Evolutionary conservation across 306 rosid genomes (phyloP).

Genomic region (Boehmeria nivea): DNA sequence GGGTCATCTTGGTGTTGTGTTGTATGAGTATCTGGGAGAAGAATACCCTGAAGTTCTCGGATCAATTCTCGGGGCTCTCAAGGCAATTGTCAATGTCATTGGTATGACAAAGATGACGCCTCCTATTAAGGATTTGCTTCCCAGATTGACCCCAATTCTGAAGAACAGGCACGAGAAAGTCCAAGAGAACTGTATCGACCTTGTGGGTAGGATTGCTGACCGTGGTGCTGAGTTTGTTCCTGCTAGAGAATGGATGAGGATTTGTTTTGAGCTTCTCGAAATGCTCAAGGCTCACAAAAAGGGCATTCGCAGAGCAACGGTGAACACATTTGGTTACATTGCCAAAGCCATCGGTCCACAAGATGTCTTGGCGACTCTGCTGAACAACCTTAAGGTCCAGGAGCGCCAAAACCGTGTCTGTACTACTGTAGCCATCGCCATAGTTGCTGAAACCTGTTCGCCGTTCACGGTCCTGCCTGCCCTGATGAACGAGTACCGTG

Average conservation of each 20-base stretch:
- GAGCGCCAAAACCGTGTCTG: conserved; percentile 97
- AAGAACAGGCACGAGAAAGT: conserved; percentile 96
- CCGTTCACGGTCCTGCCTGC: conserved; percentile 94
- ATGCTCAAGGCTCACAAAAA: conserved; percentile 98
- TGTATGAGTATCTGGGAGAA: conserved; percentile 93
- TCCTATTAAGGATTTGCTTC: conserved; percentile 92
- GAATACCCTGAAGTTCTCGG: conserved; percentile 96
- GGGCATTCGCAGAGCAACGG: conserved; percentile 89
- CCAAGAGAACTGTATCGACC: conserved; percentile 94
- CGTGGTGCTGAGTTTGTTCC: conserved; percentile 98
- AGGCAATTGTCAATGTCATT: conserved; percentile 93
- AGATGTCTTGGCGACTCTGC: conserved; percentile 76
- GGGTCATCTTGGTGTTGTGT: conserved; percentile 98
- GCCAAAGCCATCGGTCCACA: conserved; percentile 97
- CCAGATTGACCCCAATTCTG: conserved; percentile 88
- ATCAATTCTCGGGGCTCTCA: conserved; percentile 87
- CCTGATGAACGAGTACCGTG: conserved; percentile 91
- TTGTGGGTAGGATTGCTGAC: conserved; percentile 93
- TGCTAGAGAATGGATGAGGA: conserved; percentile 97
- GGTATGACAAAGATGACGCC: conserved; percentile 99
- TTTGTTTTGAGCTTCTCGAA: conserved; percentile 96
- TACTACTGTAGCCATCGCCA: conserved; percentile 92
- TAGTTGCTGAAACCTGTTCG: conserved; percentile 94
- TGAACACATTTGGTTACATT: conserved; percentile 85
- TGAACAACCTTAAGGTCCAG: conserved; percentile 88